Conservation (phyloP, 2,329 filamentous ascomycete species). For the Dothideomycetidae sp. region DNA sequence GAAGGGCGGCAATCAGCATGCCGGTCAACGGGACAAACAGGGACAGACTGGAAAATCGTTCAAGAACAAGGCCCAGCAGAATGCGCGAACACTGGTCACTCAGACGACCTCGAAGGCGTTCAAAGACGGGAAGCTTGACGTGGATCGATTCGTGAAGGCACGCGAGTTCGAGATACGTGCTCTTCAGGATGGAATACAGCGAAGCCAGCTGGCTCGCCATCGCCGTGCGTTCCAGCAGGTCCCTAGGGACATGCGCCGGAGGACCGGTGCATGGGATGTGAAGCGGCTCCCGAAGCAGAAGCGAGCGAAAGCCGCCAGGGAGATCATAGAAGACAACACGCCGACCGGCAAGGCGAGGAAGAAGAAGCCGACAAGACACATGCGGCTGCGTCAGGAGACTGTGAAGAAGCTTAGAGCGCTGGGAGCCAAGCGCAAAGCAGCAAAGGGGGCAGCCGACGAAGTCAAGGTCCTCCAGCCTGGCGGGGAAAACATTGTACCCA, state of each 20-base stretch:
- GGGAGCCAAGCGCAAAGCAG: conserved; percentile 33
- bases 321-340: conserved; percentile 86
- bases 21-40: neutral
- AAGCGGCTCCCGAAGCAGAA: conserved; percentile 74
- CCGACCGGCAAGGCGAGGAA: conserved; percentile 57
- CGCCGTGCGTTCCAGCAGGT: conserved; percentile 82
- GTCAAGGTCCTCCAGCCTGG: conserved; percentile 18
- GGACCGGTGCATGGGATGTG: conserved; percentile 90
- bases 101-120: conserved; percentile 40
- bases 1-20: neutral
- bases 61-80: conserved; percentile 15
- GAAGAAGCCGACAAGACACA: conserved; percentile 41
- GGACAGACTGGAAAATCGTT: neutral
- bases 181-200: conserved; percentile 66
- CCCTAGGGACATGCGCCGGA: conserved; percentile 65
- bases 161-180: conserved; percentile 83
- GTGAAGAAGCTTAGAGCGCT: conserved; percentile 56
- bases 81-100: conserved; percentile 33
- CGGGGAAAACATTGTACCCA: conserved; percentile 15
- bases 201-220: conserved; percentile 48
- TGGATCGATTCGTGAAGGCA: conserved; percentile 69
- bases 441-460: conserved; percentile 20
- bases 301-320: conserved; percentile 50
- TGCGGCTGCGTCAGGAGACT: conserved; percentile 56
- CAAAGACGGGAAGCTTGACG: conserved; percentile 63